phyloP scores from a whole-genome alignment of 352 stramenopile species.

The Bremia lactucae region DNA sequence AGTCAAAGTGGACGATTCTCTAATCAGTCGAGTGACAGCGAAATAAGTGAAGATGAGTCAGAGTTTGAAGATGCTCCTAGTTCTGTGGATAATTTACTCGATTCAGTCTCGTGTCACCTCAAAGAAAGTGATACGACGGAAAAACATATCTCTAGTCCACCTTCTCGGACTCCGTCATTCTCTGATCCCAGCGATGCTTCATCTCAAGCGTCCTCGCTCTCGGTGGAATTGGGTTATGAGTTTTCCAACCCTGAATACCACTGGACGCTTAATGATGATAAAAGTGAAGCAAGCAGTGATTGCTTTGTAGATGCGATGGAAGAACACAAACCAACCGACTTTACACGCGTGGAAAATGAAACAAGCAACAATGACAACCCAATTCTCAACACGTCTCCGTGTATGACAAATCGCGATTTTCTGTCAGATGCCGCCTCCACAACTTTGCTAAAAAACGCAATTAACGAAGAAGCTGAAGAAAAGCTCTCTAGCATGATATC shows the following conservation, averaged over 20 bases:
- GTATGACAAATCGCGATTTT: background rate
- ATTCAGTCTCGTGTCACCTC: background rate
- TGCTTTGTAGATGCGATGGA: slow-evolving; percentile 23
- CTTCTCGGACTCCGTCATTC: slow-evolving; percentile 4
- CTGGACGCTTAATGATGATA: slow-evolving; percentile 9
- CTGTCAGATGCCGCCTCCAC: background rate
- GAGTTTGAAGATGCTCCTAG: slow-evolving; percentile 20
- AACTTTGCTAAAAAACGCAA: background rate
- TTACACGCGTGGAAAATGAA: slow-evolving; percentile 1
- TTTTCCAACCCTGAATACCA: slow-evolving; percentile 13
- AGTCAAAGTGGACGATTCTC: slow-evolving; percentile 40
- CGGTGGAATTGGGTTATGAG: slow-evolving; percentile 6
- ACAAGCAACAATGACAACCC: slow-evolving; percentile 3
- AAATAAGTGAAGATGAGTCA: slow-evolving; percentile 32
- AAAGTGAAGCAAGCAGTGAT: slow-evolving; percentile 22
- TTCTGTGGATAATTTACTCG: slow-evolving; percentile 7
- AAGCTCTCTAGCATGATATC: slow-evolving; percentile 20
- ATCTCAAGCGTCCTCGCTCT: slow-evolving; percentile 3
- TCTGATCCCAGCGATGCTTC: background rate
- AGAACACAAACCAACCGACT: slow-evolving; percentile 14
- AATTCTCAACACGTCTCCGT: slow-evolving; percentile 2
- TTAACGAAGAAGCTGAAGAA: slow-evolving; percentile 4
- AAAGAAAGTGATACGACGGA: background rate
- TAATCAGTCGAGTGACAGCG: slow-evolving; percentile 26
- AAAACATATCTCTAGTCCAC: too few species aligned